These are phyloP conservation scores for Cystofilobasidium ferigula DNA, from an alignment of 768 basidiomycete genomes.

Conservation along the genomic window DNA sequence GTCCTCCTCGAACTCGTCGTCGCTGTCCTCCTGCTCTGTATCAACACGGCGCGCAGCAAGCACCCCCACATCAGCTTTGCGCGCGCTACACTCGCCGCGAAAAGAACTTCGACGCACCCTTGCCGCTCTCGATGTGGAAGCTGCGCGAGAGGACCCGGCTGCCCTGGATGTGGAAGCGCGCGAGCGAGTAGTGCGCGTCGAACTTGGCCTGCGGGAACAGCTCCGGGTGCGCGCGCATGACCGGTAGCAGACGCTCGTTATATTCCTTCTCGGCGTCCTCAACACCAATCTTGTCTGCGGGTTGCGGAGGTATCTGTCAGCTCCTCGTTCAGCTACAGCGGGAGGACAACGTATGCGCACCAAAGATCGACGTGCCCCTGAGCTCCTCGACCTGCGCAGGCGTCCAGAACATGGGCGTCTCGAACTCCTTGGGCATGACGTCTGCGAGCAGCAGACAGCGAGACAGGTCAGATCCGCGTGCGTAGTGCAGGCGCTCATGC, in stretches of 20 bases:
- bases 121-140: slow-evolving; percentile 59
- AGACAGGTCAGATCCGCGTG: not conserved
- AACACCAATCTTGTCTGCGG: slow-evolving; percentile 71
- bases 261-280: slow-evolving; percentile 70
- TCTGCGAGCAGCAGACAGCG: not conserved
- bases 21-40: slow-evolving; percentile 23
- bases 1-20: slow-evolving; percentile 31
- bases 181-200: slow-evolving; percentile 50
- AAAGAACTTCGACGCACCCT: slow-evolving; percentile 31
- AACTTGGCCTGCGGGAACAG: slow-evolving; percentile 48
- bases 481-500: not conserved
- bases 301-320: slow-evolving; percentile 33
- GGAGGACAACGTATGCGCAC: slow-evolving; percentile 42
- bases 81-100: not conserved
- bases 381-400: slow-evolving; percentile 61
- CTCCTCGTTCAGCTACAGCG: slow-evolving; percentile 15
- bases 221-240: slow-evolving; percentile 47
- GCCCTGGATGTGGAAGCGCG: slow-evolving; percentile 75
- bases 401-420: slow-evolving; percentile 92
- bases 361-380: slow-evolving; percentile 72
- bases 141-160: slow-evolving; percentile 85
- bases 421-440: slow-evolving; percentile 55
- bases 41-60: too few species aligned
- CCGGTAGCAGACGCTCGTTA: slow-evolving; percentile 53
- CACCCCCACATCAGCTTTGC: too few species aligned